Conservation (phyloP, 768 basidiomycete species). For the Mycena galericulata region DNA sequence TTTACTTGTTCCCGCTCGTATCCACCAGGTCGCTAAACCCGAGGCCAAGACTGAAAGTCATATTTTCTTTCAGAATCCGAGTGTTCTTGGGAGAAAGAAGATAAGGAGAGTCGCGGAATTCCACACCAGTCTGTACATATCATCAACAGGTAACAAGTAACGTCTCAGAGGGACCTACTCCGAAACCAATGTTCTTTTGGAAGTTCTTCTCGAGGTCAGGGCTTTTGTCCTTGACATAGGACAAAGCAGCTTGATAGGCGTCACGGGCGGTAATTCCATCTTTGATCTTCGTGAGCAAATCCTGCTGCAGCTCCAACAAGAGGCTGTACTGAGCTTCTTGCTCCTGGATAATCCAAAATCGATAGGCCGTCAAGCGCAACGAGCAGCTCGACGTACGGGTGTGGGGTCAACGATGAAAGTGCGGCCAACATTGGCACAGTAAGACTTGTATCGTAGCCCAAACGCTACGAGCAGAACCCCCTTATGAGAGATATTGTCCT, state of each 20-base stretch:
- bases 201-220: constrained; percentile 88
- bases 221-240: constrained; percentile 79
- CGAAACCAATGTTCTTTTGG: constrained; percentile 91
- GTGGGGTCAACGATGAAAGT: constrained; percentile 97
- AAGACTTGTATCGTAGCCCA: constrained; percentile 92
- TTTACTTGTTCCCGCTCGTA: constrained; percentile 81
- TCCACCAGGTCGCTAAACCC: constrained; percentile 90
- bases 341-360: constrained; percentile 61
- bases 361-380: neutral
- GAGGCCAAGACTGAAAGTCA: constrained; percentile 87
- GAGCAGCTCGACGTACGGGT: constrained; percentile 59
- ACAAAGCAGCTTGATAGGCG: constrained; percentile 81
- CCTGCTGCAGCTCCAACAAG: constrained; percentile 81
- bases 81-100: constrained; percentile 85
- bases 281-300: constrained; percentile 80
- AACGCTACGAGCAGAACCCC: constrained; percentile 91
- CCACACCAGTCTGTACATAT: constrained; percentile 84
- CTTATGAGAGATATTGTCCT: constrained; percentile 85
- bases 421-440: constrained; percentile 92
- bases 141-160: constrained; percentile 7
- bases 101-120: constrained; percentile 92
- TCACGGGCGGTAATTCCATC: constrained; percentile 84
- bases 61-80: constrained; percentile 76
- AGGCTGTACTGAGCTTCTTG: constrained; percentile 92
- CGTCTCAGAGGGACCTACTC: constrained; percentile 60